These are phyloP conservation scores for Fusarium napiforme DNA, from an alignment of 2,329 filamentous ascomycete species.

Conservation along the genomic window DNA sequence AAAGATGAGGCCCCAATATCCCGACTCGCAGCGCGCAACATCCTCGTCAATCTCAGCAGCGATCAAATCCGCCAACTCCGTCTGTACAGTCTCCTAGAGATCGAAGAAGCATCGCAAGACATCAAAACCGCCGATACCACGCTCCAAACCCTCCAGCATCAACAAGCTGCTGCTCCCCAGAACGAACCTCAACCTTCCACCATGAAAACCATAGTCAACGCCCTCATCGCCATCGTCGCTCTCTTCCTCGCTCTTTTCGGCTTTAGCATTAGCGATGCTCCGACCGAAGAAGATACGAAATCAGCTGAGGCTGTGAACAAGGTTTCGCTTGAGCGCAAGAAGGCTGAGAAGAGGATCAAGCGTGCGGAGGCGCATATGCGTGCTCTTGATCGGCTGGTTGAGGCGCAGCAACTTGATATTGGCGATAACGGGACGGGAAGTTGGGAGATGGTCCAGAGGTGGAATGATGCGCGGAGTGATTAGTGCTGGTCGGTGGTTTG, in stretches of 20 bases:
- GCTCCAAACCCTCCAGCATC: not conserved
- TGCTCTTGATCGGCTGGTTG: not conserved
- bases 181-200: not conserved
- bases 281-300: not conserved
- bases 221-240: not conserved
- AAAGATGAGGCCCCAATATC: not conserved
- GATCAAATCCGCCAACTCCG: not conserved
- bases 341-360: not conserved
- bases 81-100: not conserved
- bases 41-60: not conserved
- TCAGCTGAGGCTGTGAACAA: not conserved
- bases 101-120: not conserved
- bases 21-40: not conserved
- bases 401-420: not conserved
- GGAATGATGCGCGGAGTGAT: not conserved
- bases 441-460: not conserved
- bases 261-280: not conserved
- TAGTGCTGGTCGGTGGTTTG: not conserved
- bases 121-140: not conserved
- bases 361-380: not conserved
- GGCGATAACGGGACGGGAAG: not conserved
- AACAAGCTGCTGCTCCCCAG: fast-evolving
- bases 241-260: not conserved
- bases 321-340: not conserved
- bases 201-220: not conserved